These are phyloP conservation scores for Candida dajiaensis DNA, from an alignment of 805 yeast genomes.

Conservation along the genomic window DNA sequence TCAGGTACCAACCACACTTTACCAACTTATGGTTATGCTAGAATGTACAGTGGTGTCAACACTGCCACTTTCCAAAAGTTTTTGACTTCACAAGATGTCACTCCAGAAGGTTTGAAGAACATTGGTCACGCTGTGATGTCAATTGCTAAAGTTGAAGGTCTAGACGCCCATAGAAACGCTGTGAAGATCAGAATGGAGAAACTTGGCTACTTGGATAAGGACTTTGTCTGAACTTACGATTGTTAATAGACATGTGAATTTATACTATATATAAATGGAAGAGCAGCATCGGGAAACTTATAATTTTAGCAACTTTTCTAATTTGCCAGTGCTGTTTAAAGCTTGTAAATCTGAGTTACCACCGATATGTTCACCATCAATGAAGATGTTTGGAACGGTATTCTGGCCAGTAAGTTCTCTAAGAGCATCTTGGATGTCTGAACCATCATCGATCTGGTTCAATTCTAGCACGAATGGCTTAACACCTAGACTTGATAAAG, in stretches of 20 bases:
- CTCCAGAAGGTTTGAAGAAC: slow-evolving; percentile 74
- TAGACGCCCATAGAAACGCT: slow-evolving; percentile 96
- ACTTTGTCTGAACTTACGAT: slow-evolving; percentile 20
- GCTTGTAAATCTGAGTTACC: slow-evolving; percentile 88
- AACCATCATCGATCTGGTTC: slow-evolving; percentile 62
- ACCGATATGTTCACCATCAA: slow-evolving; percentile 89
- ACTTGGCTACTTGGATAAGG: slow-evolving; percentile 46
- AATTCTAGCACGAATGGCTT: slow-evolving; percentile 42
- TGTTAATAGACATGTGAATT: background rate
- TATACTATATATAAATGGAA: background rate
- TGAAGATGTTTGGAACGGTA: slow-evolving; percentile 91
- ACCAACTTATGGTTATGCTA: slow-evolving; percentile 98
- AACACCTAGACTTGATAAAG: slow-evolving; percentile 33
- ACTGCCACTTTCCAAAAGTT: slow-evolving; percentile 94
- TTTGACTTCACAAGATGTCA: slow-evolving; percentile 89
- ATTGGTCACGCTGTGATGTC: slow-evolving; percentile 97
- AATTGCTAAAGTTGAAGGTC: slow-evolving; percentile 92
- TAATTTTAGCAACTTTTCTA: slow-evolving; percentile 35
- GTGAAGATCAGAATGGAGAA: slow-evolving; percentile 91
- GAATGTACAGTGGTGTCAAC: slow-evolving; percentile 95
- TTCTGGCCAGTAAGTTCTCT: slow-evolving; percentile 77
- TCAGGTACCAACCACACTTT: slow-evolving; percentile 97
- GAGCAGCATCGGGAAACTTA: background rate
- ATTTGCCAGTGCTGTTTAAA: slow-evolving; percentile 55
- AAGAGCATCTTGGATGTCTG: slow-evolving; percentile 76